These are phyloP conservation scores for Platanus orientalis DNA, from an alignment of 164 flowering plant species.

Conservation along the genomic window DNA sequence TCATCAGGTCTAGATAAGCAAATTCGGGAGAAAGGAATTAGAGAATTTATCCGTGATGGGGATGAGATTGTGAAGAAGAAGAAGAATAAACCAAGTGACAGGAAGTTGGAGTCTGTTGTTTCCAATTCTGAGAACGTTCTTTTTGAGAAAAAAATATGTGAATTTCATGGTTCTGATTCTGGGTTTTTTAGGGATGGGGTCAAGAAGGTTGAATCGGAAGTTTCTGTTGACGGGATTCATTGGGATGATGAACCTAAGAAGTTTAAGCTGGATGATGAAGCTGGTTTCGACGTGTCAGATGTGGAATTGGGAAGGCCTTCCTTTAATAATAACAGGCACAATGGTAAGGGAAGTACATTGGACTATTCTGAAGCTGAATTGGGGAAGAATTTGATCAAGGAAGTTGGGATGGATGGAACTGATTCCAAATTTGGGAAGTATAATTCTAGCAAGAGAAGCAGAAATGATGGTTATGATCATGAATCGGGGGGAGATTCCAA, in stretches of 20 bases:
- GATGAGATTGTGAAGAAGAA: constrained; percentile 14
- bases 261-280: constrained; percentile 14
- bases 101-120: constrained; percentile 27
- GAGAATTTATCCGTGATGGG: constrained; percentile 9
- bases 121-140: constrained; percentile 19
- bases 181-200: constrained; percentile 24
- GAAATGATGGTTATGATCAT: too few species aligned
- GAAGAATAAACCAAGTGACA: constrained; percentile 23
- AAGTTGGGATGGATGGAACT: constrained; percentile 4
- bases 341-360: background rate
- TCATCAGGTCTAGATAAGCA: constrained; percentile 35
- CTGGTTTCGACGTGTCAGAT: constrained; percentile 17
- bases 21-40: constrained; percentile 16
- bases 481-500: too few species aligned
- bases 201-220: constrained; percentile 32
- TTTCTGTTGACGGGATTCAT: constrained; percentile 15
- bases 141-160: constrained; percentile 31
- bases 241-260: too few species aligned
- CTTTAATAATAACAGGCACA: constrained; percentile 10
- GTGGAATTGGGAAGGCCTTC: constrained; percentile 23
- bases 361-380: constrained; percentile 1
- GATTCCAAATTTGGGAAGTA: constrained; percentile 23
- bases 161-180: constrained; percentile 30
- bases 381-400: constrained; percentile 10
- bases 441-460: constrained; percentile 20